Evolutionary conservation across 305 asterid species (phyloP).

Genomic region (Fraxinus sp.): DNA sequence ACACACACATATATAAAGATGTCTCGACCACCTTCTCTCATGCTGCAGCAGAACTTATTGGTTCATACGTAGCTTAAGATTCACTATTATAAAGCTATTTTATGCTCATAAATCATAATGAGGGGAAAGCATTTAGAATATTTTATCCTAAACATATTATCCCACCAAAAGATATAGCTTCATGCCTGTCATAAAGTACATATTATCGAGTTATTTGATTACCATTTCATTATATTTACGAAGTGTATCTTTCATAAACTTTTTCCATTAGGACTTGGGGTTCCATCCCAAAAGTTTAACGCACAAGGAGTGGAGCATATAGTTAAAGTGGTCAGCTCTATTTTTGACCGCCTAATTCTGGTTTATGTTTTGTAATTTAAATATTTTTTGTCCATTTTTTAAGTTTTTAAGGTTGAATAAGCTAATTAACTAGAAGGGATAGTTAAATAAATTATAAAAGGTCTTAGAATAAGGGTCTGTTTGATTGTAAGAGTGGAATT

Average conservation of each 20-base stretch:
- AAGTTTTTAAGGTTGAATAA: not conserved
- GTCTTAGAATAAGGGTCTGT: not conserved
- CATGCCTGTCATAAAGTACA: not conserved
- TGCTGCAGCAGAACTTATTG: not conserved
- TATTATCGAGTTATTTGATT: not conserved
- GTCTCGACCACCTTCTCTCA: not conserved
- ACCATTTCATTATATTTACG: conserved; percentile 1
- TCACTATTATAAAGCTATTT: not conserved
- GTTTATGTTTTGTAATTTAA: not conserved
- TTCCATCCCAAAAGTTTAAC: not conserved
- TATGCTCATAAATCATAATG: conserved; percentile 1
- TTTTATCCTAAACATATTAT: not conserved
- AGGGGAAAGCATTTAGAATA: not conserved
- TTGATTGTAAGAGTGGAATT: too few relatives aligned
- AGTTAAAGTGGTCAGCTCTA: not conserved
- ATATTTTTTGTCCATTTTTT: not conserved
- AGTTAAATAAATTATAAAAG: not conserved
- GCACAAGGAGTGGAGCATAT: not conserved
- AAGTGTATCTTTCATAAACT: not conserved
- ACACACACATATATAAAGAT: not conserved
- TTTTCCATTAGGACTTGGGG: not conserved
- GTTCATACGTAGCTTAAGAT: not conserved
- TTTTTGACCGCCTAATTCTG: not conserved
- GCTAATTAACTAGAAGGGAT: not conserved
- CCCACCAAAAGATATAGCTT: not conserved